These are phyloP conservation scores for Ustulina deusta DNA, from an alignment of 2,329 filamentous ascomycete genomes.

Conservation along the genomic window DNA sequence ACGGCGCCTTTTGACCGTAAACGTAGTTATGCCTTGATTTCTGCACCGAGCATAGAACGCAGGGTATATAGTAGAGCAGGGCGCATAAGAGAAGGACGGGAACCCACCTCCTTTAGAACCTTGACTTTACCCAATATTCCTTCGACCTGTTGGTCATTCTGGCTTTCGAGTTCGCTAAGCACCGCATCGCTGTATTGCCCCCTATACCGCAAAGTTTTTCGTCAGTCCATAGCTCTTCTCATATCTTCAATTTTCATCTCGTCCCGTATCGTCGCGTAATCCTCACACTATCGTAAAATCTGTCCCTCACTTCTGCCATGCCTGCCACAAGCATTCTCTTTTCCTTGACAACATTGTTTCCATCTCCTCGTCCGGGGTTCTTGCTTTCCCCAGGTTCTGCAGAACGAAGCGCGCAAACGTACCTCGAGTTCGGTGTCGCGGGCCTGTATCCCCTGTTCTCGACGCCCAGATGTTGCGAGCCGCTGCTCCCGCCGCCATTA, in stretches of 20 bases:
- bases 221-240: slow-evolving; percentile 21
- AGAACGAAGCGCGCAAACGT: slow-evolving; percentile 36
- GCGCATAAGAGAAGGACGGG: slow-evolving; percentile 21
- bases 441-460: slow-evolving; percentile 64
- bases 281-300: neutral
- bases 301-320: neutral
- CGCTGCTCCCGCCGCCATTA: slow-evolving; percentile 41
- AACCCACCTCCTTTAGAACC: slow-evolving; percentile 86
- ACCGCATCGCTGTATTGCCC: slow-evolving; percentile 95
- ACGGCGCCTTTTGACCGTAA: slow-evolving; percentile 30
- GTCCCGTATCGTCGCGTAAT: neutral
- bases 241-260: neutral
- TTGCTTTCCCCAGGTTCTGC: neutral
- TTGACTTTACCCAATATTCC: slow-evolving; percentile 92
- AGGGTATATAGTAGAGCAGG: neutral
- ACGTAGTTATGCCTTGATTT: neutral
- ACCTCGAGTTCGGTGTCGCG: slow-evolving; percentile 79
- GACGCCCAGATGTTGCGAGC: slow-evolving; percentile 46
- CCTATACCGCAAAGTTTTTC: slow-evolving; percentile 55
- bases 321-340: neutral
- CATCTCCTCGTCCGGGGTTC: neutral
- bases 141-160: slow-evolving; percentile 90
- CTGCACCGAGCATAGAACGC: neutral
- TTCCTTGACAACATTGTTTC: neutral
- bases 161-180: slow-evolving; percentile 91